Percentiles rank a stretch among this genome's conserved stretches.
phyloP scores from a whole-genome alignment of 1,139 yeast genomes.

The Nematodospora anomalae region DNA sequence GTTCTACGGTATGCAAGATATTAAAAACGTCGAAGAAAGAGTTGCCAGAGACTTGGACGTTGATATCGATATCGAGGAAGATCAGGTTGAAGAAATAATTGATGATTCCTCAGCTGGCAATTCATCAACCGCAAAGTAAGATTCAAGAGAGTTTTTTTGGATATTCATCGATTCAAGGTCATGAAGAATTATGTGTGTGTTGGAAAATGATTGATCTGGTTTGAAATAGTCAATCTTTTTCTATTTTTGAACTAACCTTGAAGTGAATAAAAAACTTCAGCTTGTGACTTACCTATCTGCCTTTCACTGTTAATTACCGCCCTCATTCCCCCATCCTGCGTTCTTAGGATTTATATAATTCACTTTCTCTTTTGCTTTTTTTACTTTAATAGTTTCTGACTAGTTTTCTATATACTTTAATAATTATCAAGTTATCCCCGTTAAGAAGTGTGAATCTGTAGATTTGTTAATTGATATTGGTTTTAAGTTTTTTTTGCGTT shows the following conservation, averaged over 20 bases:
- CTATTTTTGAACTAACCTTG: conserved; percentile 10
- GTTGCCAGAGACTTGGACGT: conserved; percentile 61
- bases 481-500: neutral
- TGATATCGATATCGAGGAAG: conserved; percentile 44
- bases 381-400: neutral
- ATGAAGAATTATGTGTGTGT: conserved; percentile 23
- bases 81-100: conserved; percentile 14
- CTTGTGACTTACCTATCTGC: neutral
- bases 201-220: conserved; percentile 1
- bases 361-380: too few species aligned
- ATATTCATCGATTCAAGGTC: conserved; percentile 6
- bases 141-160: neutral
- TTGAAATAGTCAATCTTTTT: neutral
- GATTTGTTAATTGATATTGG: neutral
- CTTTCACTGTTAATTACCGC: neutral
- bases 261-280: neutral
- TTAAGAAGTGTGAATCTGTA: neutral
- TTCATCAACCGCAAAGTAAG: conserved; percentile 1
- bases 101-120: conserved; percentile 11
- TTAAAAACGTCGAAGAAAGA: conserved; percentile 56
- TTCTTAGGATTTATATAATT: neutral
- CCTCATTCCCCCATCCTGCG: neutral
- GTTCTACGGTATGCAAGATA: conserved; percentile 65
- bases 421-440: neutral
- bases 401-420: too few species aligned